Evolutionary conservation across 441 rosid species (phyloP), one percentile per base, ranked within the genome.

Genomic region (Manihot esculenta): DNA sequence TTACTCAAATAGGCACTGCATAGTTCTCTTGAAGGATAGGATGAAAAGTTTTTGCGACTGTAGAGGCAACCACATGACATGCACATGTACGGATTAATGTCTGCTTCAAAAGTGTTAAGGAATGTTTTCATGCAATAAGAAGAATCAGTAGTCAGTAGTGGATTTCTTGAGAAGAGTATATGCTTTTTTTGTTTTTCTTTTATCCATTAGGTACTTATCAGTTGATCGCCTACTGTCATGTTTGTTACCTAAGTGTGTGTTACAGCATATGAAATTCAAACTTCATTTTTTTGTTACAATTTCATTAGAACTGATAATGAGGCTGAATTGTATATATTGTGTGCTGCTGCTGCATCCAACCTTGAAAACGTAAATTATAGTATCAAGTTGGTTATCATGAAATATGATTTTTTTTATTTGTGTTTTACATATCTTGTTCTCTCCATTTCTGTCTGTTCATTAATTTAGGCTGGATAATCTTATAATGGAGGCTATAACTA

Each of bases 401-500:
- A 58, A 33, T n/a, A 62, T 18, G 30, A n/a, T n/a, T n/a, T 18
- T 26, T 55, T 66, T 8, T 23, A 8, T 55, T n/a, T 68, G 50
- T 35, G 41, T 44, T 69, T 7, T 55, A 44, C 49, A 58, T 49
- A 12, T 17, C 10, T 54, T 1, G 2, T n/a, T 15, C 45, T 21
- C 8, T 38, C n/a, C n/a, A n/a, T 38, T 64, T 33, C 55, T 59
- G 30, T 26, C 56, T 75, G 58, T 26, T 67, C 59, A 45, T 75
- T 67, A 51, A 59, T 77, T 38, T 72, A 95, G 98, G 88, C 78
- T 93, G 83, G 99, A 95, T 60, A 84, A 72, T 85, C 97, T 95
- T 54, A 85, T 95, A 73, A 76, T 87, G 90, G 99, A 95, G 76
- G 97, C 98, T 50, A 84, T 95, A 76, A 71, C 83, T 69, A 84